Evolutionary conservation across 2,329 filamentous ascomycete genomes (phyloP).

Genomic region (Cordyceps cateniannulata): DNA sequence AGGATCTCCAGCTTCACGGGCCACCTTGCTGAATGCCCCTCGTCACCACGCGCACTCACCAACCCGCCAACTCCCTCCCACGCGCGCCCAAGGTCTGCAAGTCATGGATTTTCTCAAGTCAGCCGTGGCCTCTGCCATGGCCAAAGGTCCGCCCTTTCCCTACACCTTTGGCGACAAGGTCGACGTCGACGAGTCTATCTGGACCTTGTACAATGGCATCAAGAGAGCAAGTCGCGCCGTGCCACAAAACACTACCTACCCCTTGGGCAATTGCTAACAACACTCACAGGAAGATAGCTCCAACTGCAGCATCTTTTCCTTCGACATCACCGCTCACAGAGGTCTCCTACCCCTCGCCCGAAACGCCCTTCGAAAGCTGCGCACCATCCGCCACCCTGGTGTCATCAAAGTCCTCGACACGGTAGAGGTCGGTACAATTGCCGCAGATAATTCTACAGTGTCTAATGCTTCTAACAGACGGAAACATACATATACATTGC

Average conservation of each 20-base stretch:
- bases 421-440: slow-evolving; percentile 62
- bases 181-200: slow-evolving; percentile 88
- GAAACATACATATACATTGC: slow-evolving; percentile 95
- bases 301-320: slow-evolving; percentile 93
- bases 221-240: slow-evolving; percentile 58
- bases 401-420: slow-evolving; percentile 93
- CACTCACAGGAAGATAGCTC: slow-evolving; percentile 75
- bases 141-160: slow-evolving; percentile 87
- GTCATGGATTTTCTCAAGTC: slow-evolving; percentile 97
- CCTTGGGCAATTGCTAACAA: background rate
- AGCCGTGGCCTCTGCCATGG: slow-evolving; percentile 92
- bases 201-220: slow-evolving; percentile 92
- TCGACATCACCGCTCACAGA: slow-evolving; percentile 78
- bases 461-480: slow-evolving; percentile 47
- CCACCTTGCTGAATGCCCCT: background rate
- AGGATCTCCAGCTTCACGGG: background rate
- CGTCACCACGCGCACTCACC: background rate
- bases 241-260: background rate
- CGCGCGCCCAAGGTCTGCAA: background rate
- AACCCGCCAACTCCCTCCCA: background rate
- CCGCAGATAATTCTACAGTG: background rate
- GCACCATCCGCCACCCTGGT: slow-evolving; percentile 88
- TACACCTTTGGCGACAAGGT: slow-evolving; percentile 91
- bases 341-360: slow-evolving; percentile 78
- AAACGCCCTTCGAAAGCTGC: slow-evolving; percentile 89